Percentiles rank a stretch among this genome's conserved stretches.
These are phyloP conservation scores for Graphilbum fragrans DNA, from an alignment of 2,329 filamentous ascomycete genomes.

Conservation along the genomic window DNA sequence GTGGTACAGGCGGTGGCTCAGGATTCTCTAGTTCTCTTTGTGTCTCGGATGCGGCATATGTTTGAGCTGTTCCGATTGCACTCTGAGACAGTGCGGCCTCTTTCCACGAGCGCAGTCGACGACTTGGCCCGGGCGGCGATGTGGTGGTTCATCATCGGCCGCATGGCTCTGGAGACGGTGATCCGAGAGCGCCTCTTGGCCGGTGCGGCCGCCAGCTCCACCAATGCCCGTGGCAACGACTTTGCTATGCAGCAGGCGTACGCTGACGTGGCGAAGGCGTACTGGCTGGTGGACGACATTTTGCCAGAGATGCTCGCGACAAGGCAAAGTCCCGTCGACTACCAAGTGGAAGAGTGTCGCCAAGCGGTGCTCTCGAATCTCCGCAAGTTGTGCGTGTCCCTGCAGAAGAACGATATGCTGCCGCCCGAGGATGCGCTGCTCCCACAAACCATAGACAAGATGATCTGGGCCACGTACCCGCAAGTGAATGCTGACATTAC, in stretches of 20 bases:
- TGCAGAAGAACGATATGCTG: conserved; percentile 72
- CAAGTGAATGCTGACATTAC: conserved; percentile 58
- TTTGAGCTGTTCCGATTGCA: conserved; percentile 66
- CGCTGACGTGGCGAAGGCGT: conserved; percentile 71
- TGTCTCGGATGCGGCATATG: conserved; percentile 57
- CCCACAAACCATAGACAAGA: conserved; percentile 68
- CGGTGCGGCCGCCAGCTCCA: conserved; percentile 33
- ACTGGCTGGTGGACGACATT: conserved; percentile 60
- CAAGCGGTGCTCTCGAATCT: conserved; percentile 51
- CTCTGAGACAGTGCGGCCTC: conserved; percentile 58
- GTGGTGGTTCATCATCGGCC: conserved; percentile 86
- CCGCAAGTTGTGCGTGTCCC: conserved; percentile 64
- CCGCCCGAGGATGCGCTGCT: conserved; percentile 56
- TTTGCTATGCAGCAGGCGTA: conserved; percentile 63
- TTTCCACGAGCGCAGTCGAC: conserved; percentile 48
- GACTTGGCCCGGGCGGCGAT: conserved; percentile 62
- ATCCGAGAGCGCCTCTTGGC: conserved; percentile 49
- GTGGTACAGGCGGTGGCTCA: conserved; percentile 36
- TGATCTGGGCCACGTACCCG: conserved; percentile 73
- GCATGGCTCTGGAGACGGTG: conserved; percentile 59
- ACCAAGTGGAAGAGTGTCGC: conserved; percentile 40
- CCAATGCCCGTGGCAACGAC: conserved; percentile 30
- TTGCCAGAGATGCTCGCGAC: conserved; percentile 35
- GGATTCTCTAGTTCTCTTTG: conserved; percentile 59
- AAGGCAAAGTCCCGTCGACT: conserved; percentile 27